These are phyloP conservation scores for Salisapilia sapeloensis DNA, from an alignment of 352 stramenopile species.

Conservation along the genomic window DNA sequence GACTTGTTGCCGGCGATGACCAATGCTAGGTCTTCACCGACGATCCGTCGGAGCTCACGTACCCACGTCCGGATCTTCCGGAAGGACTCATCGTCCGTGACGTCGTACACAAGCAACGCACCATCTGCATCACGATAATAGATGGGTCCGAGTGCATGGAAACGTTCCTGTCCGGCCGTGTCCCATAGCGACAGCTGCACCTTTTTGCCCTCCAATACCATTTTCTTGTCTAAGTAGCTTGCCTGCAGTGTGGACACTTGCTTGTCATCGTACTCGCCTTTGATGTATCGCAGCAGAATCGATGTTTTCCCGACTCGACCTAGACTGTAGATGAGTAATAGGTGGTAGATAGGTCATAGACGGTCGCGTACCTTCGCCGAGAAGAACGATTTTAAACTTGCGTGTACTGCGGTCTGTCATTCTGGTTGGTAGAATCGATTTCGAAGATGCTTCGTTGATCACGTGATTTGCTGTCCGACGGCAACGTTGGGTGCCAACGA, in stretches of 20 bases:
- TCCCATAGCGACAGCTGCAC: constrained; percentile 79
- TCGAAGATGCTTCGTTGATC: too few relatives aligned
- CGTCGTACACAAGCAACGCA: constrained; percentile 85
- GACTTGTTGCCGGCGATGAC: constrained; percentile 87
- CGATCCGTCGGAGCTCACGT: constrained; percentile 81
- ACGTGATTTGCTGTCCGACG: too few relatives aligned
- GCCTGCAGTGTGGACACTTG: constrained; percentile 87
- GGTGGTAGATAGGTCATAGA: background rate
- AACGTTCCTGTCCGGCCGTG: constrained; percentile 77
- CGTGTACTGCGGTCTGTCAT: constrained; percentile 50
- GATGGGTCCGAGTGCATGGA: constrained; percentile 73
- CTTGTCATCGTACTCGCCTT: constrained; percentile 85
- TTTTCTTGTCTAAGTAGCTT: constrained; percentile 86
- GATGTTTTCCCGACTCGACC: constrained; percentile 91
- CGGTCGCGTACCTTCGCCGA: constrained; percentile 51
- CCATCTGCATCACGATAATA: constrained; percentile 85
- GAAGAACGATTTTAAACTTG: constrained; percentile 76
- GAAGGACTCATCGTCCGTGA: constrained; percentile 86
- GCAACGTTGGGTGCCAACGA: too few relatives aligned
- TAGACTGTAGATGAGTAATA: constrained; percentile 9
- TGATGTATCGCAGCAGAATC: constrained; percentile 88
- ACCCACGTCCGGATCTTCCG: constrained; percentile 87
- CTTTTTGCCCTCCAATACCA: constrained; percentile 67
- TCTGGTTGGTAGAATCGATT: too few relatives aligned
- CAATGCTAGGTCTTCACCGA: constrained; percentile 84